phyloP scores from a whole-genome alignment of 2,329 filamentous ascomycete species.

The Fusarium brachygibbosum region DNA sequence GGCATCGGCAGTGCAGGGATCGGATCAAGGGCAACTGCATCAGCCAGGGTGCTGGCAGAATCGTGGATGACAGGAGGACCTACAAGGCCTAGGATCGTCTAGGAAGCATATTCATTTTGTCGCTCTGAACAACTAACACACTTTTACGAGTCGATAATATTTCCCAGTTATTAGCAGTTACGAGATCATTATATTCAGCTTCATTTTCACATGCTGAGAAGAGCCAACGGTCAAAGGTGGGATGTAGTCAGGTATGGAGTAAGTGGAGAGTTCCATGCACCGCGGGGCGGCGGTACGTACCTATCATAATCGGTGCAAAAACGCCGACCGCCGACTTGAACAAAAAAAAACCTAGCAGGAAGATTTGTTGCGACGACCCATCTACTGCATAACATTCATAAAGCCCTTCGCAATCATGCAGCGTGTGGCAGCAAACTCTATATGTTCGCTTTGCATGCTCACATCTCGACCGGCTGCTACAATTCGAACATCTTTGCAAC shows the following conservation, averaged over 20 bases:
- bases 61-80: slow-evolving; percentile 12
- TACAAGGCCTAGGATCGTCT: slow-evolving; percentile 28
- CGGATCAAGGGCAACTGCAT: slow-evolving; percentile 16
- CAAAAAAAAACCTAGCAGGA: slow-evolving; percentile 23
- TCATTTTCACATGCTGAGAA: neutral
- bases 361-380: slow-evolving; percentile 13
- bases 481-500: slow-evolving; percentile 42
- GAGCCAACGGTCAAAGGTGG: neutral
- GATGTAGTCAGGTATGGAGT: no score
- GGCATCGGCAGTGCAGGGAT: slow-evolving; percentile 7
- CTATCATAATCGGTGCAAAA: slow-evolving; percentile 30
- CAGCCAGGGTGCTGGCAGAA: slow-evolving; percentile 13
- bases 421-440: slow-evolving; percentile 39
- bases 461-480: slow-evolving; percentile 27
- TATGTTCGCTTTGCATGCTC: slow-evolving; percentile 47
- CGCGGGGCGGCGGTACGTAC: slow-evolving; percentile 8
- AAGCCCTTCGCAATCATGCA: slow-evolving; percentile 40
- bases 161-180: neutral
- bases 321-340: slow-evolving; percentile 39
- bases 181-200: neutral
- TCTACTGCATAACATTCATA: slow-evolving; percentile 2
- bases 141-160: neutral
- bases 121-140: slow-evolving; percentile 1
- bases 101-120: slow-evolving; percentile 32
- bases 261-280: neutral